These are phyloP conservation scores for Draba incana DNA, from an alignment of 345 rosid species.

Conservation along the genomic window DNA sequence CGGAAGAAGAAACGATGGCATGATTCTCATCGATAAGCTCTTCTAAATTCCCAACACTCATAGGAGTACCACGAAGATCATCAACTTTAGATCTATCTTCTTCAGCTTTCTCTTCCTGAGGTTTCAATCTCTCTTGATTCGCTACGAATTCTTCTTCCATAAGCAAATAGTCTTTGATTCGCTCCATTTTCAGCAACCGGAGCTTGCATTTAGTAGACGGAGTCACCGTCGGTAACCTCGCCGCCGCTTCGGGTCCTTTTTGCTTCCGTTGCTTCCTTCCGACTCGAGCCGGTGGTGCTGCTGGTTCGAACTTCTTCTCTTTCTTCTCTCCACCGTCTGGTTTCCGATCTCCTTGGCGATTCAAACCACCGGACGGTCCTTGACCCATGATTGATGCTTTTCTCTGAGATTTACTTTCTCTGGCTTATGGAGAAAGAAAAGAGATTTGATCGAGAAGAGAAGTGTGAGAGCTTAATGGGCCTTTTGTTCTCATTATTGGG, in stretches of 20 bases:
- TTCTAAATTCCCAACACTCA: conserved; percentile 95
- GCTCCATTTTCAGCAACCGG: conserved; percentile 75
- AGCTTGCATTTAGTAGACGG: conserved; percentile 87
- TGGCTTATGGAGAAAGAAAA: too few relatives aligned
- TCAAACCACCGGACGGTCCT: conserved; percentile 84
- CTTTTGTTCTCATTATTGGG: too few relatives aligned
- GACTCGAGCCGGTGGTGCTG: conserved; percentile 88
- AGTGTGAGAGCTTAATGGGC: too few relatives aligned
- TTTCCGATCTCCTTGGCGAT: conserved; percentile 82
- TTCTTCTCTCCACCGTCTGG: conserved; percentile 79
- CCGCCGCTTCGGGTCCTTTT: conserved; percentile 94
- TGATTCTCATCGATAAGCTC: conserved; percentile 98
- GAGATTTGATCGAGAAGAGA: too few relatives aligned
- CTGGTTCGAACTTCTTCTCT: conserved; percentile 90
- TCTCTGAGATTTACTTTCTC: too few relatives aligned
- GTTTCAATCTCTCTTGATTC: conserved; percentile 88
- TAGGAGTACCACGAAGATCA: conserved; percentile 88
- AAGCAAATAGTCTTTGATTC: conserved; percentile 82
- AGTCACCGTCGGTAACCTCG: conserved; percentile 81
- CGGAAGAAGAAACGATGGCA: conserved; percentile 90
- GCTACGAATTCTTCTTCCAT: conserved; percentile 98
- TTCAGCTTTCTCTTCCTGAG: conserved; percentile 96
- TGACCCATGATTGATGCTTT: conserved; percentile 66
- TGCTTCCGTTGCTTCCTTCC: conserved; percentile 88
- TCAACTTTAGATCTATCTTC: conserved; percentile 93